Base-by-base conservation (phyloP, 192 early-diverging fungal genomes). In the Coemansia umbellata region DNA sequence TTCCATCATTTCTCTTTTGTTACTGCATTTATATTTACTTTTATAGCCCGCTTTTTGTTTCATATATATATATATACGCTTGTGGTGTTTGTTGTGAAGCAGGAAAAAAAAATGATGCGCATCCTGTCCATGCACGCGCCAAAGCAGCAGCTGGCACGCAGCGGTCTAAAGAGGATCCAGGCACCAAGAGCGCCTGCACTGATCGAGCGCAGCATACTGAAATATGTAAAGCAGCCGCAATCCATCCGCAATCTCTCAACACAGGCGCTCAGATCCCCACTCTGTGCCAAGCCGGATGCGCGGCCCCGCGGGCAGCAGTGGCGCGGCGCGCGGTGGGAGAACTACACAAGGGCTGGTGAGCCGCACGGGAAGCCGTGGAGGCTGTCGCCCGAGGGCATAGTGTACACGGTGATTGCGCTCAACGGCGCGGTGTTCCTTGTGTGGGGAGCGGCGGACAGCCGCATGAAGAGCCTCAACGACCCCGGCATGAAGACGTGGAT, bases 251-350 rank as follows among this genome's bases (percentile, higher is more conserved):
- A n/a, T n/a, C n/a, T n/a, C n/a, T n/a, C n/a, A n/a, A n/a, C n/a
- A n/a, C n/a, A n/a, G n/a, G n/a, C n/a, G n/a, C n/a, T n/a, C n/a
- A n/a, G n/a, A n/a, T n/a, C n/a, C n/a, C n/a, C n/a, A n/a, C n/a
- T n/a, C n/a, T n/a, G n/a, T n/a, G n/a, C n/a, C n/a, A n/a, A n/a
- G n/a, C n/a, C n/a, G n/a, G n/a, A n/a, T n/a, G 24, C 43, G n/a
- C 43, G 9, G 43, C 43, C 43, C 15, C 70, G 52, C 9, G 63
- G 59, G 6, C 71, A 74, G 55, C 71, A 74, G 52, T 32, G 31
- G 28, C 71, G 71, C 18, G 60, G 61, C 0, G 64, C 52, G 17
- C 56, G 71, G 48, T 74, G 71, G 71, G 71, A 74, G 32, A 55
- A 42, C 31, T 50, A 74, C 55, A 68, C 71, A 27, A 74, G 64